These are phyloP conservation scores for Didymella exigua DNA, from an alignment of 2,329 filamentous ascomycete genomes.

Conservation along the genomic window DNA sequence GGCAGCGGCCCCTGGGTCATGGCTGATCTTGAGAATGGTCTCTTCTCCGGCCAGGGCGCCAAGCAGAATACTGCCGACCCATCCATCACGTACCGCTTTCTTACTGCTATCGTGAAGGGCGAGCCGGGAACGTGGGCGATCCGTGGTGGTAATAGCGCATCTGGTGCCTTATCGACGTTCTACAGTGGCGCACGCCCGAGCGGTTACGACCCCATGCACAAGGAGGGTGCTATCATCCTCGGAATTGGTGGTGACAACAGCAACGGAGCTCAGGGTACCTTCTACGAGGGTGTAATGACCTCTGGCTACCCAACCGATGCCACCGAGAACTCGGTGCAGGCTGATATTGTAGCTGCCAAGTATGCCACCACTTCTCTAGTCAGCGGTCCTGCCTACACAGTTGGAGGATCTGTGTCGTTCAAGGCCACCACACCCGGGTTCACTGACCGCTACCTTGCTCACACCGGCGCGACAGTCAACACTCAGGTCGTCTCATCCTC, in stretches of 20 bases:
- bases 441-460: slow-evolving; percentile 61
- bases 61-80: slow-evolving; percentile 59
- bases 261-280: slow-evolving; percentile 64
- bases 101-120: slow-evolving; percentile 65
- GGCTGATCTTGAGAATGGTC: slow-evolving; percentile 70
- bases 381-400: slow-evolving; percentile 56
- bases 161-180: slow-evolving; percentile 62
- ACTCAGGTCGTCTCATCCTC: slow-evolving; percentile 62
- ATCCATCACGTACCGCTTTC: slow-evolving; percentile 60
- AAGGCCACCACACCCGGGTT: slow-evolving; percentile 61
- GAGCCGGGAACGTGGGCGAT: slow-evolving; percentile 63
- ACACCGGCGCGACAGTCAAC: slow-evolving; percentile 58
- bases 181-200: slow-evolving; percentile 63
- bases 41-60: slow-evolving; percentile 62
- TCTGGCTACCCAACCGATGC: slow-evolving; percentile 65
- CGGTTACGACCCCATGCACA: slow-evolving; percentile 65
- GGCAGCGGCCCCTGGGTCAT: slow-evolving; percentile 70
- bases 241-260: slow-evolving; percentile 74
- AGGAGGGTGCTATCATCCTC: slow-evolving; percentile 70
- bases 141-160: slow-evolving; percentile 62
- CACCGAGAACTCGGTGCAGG: slow-evolving; percentile 64
- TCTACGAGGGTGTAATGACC: slow-evolving; percentile 71
- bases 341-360: slow-evolving; percentile 64
- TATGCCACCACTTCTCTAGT: slow-evolving; percentile 58
- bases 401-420: slow-evolving; percentile 60